Base-by-base conservation (phyloP, 306 rosid species). In the Dalbergia cultrata region DNA sequence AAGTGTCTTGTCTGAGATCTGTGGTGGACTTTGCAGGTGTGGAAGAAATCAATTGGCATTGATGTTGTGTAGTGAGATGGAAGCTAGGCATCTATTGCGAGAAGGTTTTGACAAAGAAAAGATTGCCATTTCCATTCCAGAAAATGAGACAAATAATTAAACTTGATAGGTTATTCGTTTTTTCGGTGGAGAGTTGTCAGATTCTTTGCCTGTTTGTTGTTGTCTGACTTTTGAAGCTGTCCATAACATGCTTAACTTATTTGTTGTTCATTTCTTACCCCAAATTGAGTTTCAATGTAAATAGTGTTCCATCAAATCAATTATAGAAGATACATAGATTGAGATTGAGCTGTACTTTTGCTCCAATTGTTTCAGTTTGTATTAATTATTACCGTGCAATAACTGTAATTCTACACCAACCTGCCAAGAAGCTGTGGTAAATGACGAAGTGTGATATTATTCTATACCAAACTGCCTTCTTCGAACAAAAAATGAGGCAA, bases 1-100 rank as follows among this genome's bases (percentile, higher is more conserved):
- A 11, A 69, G 66, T 54, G 77, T 72, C 41, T 82, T 95, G 22
- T 85, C 53, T 82, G 94, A 87, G 80, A 82, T 91, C 37, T 88
- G 60, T 62, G 22, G 8, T 67, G 98, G 89, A 82, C 97, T 95
- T 62, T 21, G 63, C 52, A 77, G 14, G 61, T 73, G 84, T 35
- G 90, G 95, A 49, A 95, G 69, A 75, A 81, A 26, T 54, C 47
- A 82, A 33, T 35, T 79, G 74, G 94, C 87, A 49, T 81, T 59
- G 39, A n/a, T 9, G 34, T 13, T 86, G 53, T 82, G 82, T n/a
- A 77, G 73, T 79, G 92, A 88, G 80, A 79, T 86, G 61, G 88
- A 88, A 86, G 84, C 70, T 3, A 79, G 43, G 83, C 84, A 56
- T 50, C 83, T 84, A 16, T 57, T 88, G 82, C 88, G 85, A 12